A percentile compares a stretch with the other conserved stretches of the same genome.
phyloP scores from a whole-genome alignment of 352 stramenopile species.

The Globisporangium uncinulatum region DNA sequence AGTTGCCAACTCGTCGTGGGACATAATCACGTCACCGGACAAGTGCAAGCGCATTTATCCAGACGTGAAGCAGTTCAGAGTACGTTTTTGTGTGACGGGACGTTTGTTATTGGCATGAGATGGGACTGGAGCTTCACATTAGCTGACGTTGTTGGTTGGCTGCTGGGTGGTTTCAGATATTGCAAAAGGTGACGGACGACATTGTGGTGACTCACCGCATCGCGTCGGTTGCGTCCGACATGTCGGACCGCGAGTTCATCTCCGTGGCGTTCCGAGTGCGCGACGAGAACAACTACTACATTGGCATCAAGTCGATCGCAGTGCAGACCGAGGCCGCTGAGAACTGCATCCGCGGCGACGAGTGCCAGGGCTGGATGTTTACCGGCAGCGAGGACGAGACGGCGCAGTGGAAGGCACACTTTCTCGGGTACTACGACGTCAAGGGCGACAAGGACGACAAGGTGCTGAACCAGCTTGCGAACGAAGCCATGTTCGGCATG shows the following conservation, averaged over 20 bases:
- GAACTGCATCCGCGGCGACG: constrained; percentile 76
- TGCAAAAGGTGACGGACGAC: constrained; percentile 82
- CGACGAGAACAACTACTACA: constrained; percentile 75
- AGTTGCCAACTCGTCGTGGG: constrained; percentile 67
- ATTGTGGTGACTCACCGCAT: constrained; percentile 79
- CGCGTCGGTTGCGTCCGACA: constrained; percentile 60
- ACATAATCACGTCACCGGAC: constrained; percentile 79
- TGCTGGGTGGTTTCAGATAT: constrained; percentile 24
- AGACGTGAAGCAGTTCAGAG: constrained; percentile 77
- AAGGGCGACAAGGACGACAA: constrained; percentile 84
- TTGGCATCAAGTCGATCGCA: constrained; percentile 68
- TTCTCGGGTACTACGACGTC: constrained; percentile 77
- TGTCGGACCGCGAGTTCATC: constrained; percentile 75
- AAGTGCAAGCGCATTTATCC: constrained; percentile 83
- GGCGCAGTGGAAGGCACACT: constrained; percentile 68
- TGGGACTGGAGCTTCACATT: background rate
- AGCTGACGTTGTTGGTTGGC: background rate
- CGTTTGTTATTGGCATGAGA: background rate
- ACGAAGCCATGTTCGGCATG: constrained; percentile 85
- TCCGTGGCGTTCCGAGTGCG: constrained; percentile 68
- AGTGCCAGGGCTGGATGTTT: constrained; percentile 84
- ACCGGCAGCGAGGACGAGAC: constrained; percentile 60
- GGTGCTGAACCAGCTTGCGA: constrained; percentile 75
- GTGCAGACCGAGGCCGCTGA: constrained; percentile 67
- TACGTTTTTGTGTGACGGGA: constrained; percentile 18